phyloP scores from a whole-genome alignment of 2,329 filamentous ascomycete genomes.

The Trichophyton verrucosum region DNA sequence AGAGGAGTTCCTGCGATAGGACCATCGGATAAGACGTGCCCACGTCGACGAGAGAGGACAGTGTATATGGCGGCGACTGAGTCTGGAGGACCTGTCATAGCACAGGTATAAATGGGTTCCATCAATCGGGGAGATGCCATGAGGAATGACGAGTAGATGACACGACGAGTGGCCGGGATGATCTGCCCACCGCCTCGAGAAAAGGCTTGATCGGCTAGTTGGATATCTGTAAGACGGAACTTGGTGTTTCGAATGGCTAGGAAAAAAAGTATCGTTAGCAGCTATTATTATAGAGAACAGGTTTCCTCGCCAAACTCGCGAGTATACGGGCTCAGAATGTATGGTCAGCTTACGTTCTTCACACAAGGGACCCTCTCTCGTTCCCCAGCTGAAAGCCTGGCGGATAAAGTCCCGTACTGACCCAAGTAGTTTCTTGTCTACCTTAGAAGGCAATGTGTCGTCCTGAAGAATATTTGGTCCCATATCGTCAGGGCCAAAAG shows the following conservation, averaged over 20 bases:
- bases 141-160: conserved; percentile 90
- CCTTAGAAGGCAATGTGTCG: conserved; percentile 85
- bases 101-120: conserved; percentile 89
- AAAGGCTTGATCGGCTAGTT: conserved; percentile 78
- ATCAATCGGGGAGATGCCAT: conserved; percentile 94
- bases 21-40: conserved; percentile 87
- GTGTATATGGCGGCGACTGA: conserved; percentile 84
- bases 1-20: conserved; percentile 89
- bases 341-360: conserved; percentile 68
- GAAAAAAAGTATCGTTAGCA: not conserved
- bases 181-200: conserved; percentile 93
- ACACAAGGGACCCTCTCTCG: conserved; percentile 86
- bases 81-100: conserved; percentile 84
- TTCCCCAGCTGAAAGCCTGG: conserved; percentile 94
- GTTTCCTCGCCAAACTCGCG: not conserved
- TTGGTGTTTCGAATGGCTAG: conserved; percentile 90
- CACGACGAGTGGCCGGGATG: conserved; percentile 83
- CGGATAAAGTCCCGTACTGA: conserved; percentile 84
- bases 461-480: conserved; percentile 94
- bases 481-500: conserved; percentile 90
- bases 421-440: conserved; percentile 81
- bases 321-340: conserved; percentile 9
- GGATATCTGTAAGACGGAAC: conserved; percentile 87
- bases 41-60: conserved; percentile 72
- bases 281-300: conserved; percentile 11